Evolutionary conservation across 2,329 filamentous ascomycete genomes (phyloP), one percentile per base, ranked within the genome.

Genomic region (Pseudodiploospora longispora): DNA sequence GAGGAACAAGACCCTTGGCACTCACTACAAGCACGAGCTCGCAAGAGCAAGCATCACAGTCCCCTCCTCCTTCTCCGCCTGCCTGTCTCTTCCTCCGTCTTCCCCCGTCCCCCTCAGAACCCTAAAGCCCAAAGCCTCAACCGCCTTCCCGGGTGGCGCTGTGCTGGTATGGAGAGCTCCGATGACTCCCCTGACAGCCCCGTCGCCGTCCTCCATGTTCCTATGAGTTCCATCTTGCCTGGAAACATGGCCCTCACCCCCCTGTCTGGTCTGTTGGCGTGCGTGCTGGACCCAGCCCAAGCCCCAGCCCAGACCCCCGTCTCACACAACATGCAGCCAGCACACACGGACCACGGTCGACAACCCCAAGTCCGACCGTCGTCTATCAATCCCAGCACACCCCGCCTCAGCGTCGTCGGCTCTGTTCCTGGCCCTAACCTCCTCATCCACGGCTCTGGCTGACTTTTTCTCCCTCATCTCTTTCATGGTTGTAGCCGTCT

Each of bases 401-500:
- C 56, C 55, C 56, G 55, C 57, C 56, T 58, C 51, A 51, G 50
- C 38, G 46, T 50, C 52, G 55, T 54, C 54, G 46, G 50, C 55
- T 55, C 55, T 55, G 53, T 50, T 53, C 43, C 50, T 52, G 46
- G 43, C 46, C 46, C 46, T 46, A 48, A 48, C 36, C 12, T 48
- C n/a, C 39, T 48, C 46, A 37, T 48, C 46, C 43, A 45, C 46
- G 42, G 46, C 46, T 37, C 50, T 51, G 53, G 52, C 57, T 64
- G 51, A 62, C 57, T 43, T 44, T 53, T 48, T 37, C 48, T 54
- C 27, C 57, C 52, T 53, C 58, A 61, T 55, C 59, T 55, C 59
- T 58, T 59, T 55, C 57, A 66, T 64, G 63, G 59, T 52, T 60
- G 53, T 55, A 64, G 62, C 51, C 51, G 51, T 55, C 53, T 63